Evolutionary conservation across 1,139 yeast species (phyloP).

Genomic region (Suhomyces terraborum): DNA sequence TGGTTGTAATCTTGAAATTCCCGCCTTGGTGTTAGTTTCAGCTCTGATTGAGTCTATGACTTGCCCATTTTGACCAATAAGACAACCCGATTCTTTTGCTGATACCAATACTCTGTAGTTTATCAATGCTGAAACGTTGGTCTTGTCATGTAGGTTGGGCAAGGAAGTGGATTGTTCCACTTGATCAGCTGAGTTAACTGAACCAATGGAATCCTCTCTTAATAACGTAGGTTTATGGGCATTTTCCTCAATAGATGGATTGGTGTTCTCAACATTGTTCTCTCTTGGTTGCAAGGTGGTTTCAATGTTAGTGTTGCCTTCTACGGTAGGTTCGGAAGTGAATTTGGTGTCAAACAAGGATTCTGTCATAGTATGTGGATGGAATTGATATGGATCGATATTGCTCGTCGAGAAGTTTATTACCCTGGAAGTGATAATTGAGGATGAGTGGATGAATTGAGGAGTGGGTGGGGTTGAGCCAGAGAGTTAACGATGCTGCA

Average conservation of each 20-base stretch:
- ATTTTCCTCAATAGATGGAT: conserved; percentile 2
- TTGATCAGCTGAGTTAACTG: conserved; percentile 10
- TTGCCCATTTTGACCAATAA: conserved; percentile 84
- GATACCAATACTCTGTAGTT: conserved; percentile 73
- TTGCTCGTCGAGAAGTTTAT: not conserved
- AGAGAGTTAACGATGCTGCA: not conserved
- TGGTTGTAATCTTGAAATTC: conserved; percentile 77
- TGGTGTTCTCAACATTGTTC: not conserved
- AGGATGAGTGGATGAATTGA: conserved; percentile 3
- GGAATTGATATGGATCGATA: not conserved
- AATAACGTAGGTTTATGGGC: not conserved
- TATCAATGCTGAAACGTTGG: conserved; percentile 43
- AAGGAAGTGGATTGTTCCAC: conserved; percentile 25
- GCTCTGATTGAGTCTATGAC: conserved; percentile 80
- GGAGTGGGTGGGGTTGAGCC: conserved; percentile 4
- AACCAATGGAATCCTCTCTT: conserved; percentile 2
- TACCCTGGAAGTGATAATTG: not conserved
- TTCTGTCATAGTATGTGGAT: conserved; percentile 35
- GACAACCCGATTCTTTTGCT: conserved; percentile 87
- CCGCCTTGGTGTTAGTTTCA: conserved; percentile 81
- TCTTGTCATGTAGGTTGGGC: conserved; percentile 34
- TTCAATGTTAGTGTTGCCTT: conserved; percentile 7
- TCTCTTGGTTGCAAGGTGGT: not conserved
- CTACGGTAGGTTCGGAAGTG: conserved; percentile 25
- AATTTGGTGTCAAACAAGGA: conserved; percentile 45